Evolutionary conservation across 148 eudicot genomes (phyloP).

Genomic region (Beta vulgaris): DNA sequence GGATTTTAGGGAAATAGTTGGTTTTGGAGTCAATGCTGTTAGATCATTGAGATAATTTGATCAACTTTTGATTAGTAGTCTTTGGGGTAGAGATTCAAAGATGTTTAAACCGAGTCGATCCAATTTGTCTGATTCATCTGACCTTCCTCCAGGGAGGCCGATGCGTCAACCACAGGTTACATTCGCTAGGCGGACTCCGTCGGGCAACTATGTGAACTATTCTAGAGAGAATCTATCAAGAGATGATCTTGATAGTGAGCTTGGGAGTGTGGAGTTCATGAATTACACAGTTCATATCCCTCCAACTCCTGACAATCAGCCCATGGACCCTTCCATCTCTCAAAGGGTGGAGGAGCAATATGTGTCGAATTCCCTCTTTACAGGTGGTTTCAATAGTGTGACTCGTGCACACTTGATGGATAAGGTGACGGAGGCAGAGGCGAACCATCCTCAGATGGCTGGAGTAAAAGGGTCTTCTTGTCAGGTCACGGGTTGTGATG

Average conservation of each 20-base stretch:
- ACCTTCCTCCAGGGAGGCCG: slow-evolving; percentile 44
- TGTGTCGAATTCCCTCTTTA: slow-evolving; percentile 80
- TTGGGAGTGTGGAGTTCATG: slow-evolving; percentile 56
- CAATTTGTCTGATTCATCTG: slow-evolving; percentile 48
- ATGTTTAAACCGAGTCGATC: slow-evolving; percentile 48
- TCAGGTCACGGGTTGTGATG: slow-evolving; percentile 79
- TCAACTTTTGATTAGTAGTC: not conserved
- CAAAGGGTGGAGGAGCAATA: slow-evolving; percentile 96
- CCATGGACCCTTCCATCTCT: slow-evolving; percentile 75
- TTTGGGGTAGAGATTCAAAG: not conserved
- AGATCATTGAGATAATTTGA: slow-evolving; percentile 14
- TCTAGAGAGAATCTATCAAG: slow-evolving; percentile 55
- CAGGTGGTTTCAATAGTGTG: slow-evolving; percentile 87
- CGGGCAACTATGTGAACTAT: slow-evolving; percentile 80
- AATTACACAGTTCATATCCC: slow-evolving; percentile 89
- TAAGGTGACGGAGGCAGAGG: slow-evolving; percentile 83
- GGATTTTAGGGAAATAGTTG: not conserved
- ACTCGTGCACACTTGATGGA: slow-evolving; percentile 97
- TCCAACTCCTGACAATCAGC: slow-evolving; percentile 90
- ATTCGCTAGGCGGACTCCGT: slow-evolving; percentile 72
- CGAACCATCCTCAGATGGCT: slow-evolving; percentile 93
- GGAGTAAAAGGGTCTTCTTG: slow-evolving; percentile 90
- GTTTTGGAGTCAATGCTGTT: slow-evolving; percentile 12
- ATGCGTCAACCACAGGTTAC: slow-evolving; percentile 55
- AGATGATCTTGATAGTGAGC: slow-evolving; percentile 81